A percentile compares a stretch with the other conserved stretches of the same genome.
Evolutionary conservation across 805 yeast genomes (phyloP).

Genomic region (Candida cerambycidarum): DNA sequence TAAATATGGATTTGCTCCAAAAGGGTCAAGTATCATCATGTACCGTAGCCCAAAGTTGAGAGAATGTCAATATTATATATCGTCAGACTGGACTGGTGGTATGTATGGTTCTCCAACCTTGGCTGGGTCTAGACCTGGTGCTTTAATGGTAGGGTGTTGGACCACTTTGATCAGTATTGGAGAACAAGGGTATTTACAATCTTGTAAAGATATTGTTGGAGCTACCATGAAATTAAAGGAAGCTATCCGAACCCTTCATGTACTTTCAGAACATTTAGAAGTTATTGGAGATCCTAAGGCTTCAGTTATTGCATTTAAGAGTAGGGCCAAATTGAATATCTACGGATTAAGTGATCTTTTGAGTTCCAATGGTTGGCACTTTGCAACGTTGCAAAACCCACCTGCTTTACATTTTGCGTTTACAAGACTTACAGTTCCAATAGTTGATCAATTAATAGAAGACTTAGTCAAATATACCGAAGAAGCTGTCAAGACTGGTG

Average conservation of each 20-base stretch:
- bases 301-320: conserved; percentile 79
- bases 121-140: conserved; percentile 97
- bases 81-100: conserved; percentile 91
- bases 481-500: conserved; percentile 29
- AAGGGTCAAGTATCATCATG: conserved; percentile 92
- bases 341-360: conserved; percentile 78
- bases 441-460: conserved; percentile 56
- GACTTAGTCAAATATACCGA: conserved; percentile 49
- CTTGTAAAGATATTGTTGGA: conserved; percentile 64
- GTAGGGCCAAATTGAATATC: conserved; percentile 52
- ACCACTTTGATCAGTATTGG: conserved; percentile 86
- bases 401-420: conserved; percentile 90
- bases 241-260: conserved; percentile 43
- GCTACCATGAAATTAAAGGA: conserved; percentile 60
- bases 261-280: conserved; percentile 52
- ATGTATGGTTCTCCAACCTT: conserved; percentile 94
- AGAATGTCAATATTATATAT: conserved; percentile 78
- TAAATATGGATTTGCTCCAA: conserved; percentile 97
- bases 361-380: conserved; percentile 79
- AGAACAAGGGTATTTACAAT: conserved; percentile 70
- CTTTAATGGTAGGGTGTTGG: conserved; percentile 98
- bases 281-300: conserved; percentile 83
- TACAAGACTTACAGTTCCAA: conserved; percentile 65
- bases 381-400: conserved; percentile 83
- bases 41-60: conserved; percentile 71